These are phyloP conservation scores for Saraca asoca DNA, from an alignment of 331 rosid genomes.

Conservation along the genomic window DNA sequence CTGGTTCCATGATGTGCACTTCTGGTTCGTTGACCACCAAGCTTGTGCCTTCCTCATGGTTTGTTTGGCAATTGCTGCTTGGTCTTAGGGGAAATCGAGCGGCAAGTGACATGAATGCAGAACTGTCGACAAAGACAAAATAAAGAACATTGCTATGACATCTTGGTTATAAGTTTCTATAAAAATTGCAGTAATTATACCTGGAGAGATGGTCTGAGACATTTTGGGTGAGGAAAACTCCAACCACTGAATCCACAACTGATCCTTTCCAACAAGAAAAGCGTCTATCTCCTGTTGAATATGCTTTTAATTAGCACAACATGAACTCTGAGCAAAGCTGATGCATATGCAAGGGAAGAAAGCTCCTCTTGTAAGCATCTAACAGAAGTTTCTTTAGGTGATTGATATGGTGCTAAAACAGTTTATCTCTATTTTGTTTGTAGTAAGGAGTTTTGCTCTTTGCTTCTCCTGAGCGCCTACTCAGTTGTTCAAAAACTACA, in stretches of 20 bases:
- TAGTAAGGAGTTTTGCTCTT: no score
- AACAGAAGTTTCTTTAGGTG: neutral
- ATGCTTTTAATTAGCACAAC: conserved; percentile 14
- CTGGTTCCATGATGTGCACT: conserved; percentile 47
- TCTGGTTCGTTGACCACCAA: conserved; percentile 50
- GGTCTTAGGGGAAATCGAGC: conserved; percentile 71
- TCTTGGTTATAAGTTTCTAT: conserved; percentile 9
- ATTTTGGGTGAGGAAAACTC: conserved; percentile 98
- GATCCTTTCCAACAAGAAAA: conserved; percentile 98
- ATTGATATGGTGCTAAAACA: neutral
- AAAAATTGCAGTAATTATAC: conserved; percentile 45
- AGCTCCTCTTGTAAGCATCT: neutral
- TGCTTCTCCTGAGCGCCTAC: no score
- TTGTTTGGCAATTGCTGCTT: conserved; percentile 39
- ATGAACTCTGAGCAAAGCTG: conserved; percentile 14
- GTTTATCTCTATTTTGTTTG: no score
- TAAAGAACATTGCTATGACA: conserved; percentile 30
- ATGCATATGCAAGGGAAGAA: conserved; percentile 14
- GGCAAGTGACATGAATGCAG: conserved; percentile 95
- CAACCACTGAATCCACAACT: conserved; percentile 94
- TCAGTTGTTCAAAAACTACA: no score
- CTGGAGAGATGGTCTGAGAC: conserved; percentile 99
- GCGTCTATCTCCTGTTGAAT: conserved; percentile 88
- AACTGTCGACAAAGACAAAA: conserved; percentile 59
- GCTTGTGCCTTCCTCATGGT: conserved; percentile 48